Base-by-base conservation (phyloP, 192 early-diverging fungal genomes). In the Ambispora gerdemannii region DNA sequence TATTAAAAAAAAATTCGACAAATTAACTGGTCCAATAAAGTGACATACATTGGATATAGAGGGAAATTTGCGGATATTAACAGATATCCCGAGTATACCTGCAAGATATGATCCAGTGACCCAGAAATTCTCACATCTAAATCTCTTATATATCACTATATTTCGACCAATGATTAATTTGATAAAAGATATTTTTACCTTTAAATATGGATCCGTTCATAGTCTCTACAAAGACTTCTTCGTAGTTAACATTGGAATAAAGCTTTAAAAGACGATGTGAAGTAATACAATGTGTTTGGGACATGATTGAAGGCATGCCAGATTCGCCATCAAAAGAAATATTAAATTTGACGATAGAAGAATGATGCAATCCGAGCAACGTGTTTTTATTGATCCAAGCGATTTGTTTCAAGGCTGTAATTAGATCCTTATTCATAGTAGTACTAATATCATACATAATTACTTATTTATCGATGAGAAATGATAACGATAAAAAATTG, bases 351-450 rank as follows among this genome's bases (percentile, higher is more conserved):
- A 76, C 50, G n/a, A 87, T 36, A 11, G 70, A 63, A 63, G 85
- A 76, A 67, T 81, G 77, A 35, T 80, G 82, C 4, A 92, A 72
- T n/a, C 78, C 86, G 19, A 88, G 73, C 11, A 94, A 30, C 3
- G 75, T 79, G 47, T 75, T 68, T 3, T 77, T 58, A 4, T 74
- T 70, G 3, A 88, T 81, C 86, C 88, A 93, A 0, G 82, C 82
- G 13, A 94, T 75, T 70, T 97, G 95, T 6, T 91, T 86, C 25
- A 79, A 22, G 50, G 47, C n/a, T n/a, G n/a, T n/a, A n/a, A n/a
- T n/a, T n/a, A n/a, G n/a, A n/a, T n/a, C n/a, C n/a, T n/a, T n/a
- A n/a, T n/a, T n/a, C n/a, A n/a, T n/a, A n/a, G n/a, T n/a, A n/a
- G n/a, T n/a, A n/a, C n/a, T n/a, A n/a, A n/a, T n/a, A n/a, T n/a